Evolutionary conservation across 2,329 filamentous ascomycete genomes (phyloP).

Genomic region (Monosporascus sp.): DNA sequence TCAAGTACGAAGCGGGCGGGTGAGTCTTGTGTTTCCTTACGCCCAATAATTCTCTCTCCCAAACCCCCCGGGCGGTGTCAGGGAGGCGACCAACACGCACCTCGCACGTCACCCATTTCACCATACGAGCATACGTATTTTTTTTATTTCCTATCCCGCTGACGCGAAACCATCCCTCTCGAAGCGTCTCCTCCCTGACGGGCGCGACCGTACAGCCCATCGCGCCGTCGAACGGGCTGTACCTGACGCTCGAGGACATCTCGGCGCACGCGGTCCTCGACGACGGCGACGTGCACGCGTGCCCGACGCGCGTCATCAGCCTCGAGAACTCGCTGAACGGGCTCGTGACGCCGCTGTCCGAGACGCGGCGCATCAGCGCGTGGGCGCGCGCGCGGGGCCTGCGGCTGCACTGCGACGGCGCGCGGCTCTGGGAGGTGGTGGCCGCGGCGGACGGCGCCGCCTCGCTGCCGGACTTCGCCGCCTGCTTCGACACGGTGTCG

Average conservation of each 20-base stretch:
- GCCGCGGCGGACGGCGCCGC: slow-evolving; percentile 33
- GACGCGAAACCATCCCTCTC: slow-evolving; percentile 5
- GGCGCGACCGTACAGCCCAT: slow-evolving; percentile 55
- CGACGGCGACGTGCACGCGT: slow-evolving; percentile 39
- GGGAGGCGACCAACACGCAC: too few relatives aligned
- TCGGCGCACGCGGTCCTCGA: slow-evolving; percentile 26
- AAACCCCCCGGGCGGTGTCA: background rate
- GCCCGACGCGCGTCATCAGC: slow-evolving; percentile 35
- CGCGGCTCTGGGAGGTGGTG: slow-evolving; percentile 46
- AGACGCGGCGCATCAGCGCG: slow-evolving; percentile 27
- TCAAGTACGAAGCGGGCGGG: slow-evolving; percentile 51
- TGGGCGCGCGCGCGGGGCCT: slow-evolving; percentile 33
- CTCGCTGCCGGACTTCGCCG: slow-evolving; percentile 35
- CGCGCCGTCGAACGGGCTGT: slow-evolving; percentile 29
- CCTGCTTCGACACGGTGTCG: slow-evolving; percentile 42
- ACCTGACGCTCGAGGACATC: slow-evolving; percentile 40
- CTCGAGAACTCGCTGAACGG: slow-evolving; percentile 37
- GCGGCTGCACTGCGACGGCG: slow-evolving; percentile 46
- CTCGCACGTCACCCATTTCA: background rate
- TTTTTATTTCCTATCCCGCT: background rate
- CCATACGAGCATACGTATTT: background rate
- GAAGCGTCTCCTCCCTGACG: slow-evolving; percentile 52
- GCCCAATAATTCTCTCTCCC: background rate
- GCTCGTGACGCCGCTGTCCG: slow-evolving; percentile 29
- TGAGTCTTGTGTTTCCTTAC: slow-evolving; percentile 7